phyloP scores from a whole-genome alignment of 2,329 filamentous ascomycete species.

The Colletotrichum tanaceti region DNA sequence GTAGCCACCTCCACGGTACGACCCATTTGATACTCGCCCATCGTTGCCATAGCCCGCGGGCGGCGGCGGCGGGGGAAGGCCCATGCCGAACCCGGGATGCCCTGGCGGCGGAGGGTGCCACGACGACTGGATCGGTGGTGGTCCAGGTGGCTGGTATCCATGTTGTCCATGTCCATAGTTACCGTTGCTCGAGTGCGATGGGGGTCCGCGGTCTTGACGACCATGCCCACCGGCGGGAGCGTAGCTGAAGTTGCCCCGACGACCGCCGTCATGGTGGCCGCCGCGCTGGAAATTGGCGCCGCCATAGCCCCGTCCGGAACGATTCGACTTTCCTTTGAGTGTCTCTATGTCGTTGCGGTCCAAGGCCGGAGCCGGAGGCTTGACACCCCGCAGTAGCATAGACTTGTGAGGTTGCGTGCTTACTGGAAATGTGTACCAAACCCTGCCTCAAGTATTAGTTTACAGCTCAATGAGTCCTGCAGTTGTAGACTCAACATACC shows the following conservation, averaged over 20 bases:
- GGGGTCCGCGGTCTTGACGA: constrained; percentile 38
- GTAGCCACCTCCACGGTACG: constrained; percentile 26
- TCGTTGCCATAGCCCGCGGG: constrained; percentile 50
- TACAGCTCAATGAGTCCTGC: background rate
- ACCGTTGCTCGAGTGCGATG: constrained; percentile 29
- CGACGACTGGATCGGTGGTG: constrained; percentile 42
- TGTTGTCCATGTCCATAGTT: constrained; percentile 40
- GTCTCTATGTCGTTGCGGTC: constrained; percentile 80
- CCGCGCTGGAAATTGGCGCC: constrained; percentile 68
- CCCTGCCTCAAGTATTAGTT: constrained; percentile 63
- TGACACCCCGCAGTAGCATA: constrained; percentile 88
- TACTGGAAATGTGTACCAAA: constrained; percentile 85
- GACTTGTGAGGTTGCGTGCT: constrained; percentile 85
- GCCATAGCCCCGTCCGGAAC: constrained; percentile 76
- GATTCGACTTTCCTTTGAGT: constrained; percentile 73
- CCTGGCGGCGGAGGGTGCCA: constrained; percentile 61
- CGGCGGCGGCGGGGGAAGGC: constrained; percentile 61
- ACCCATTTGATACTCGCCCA: constrained; percentile 23
- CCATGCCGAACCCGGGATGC: constrained; percentile 55
- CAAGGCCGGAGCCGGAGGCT: constrained; percentile 77
- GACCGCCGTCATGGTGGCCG: constrained; percentile 59
- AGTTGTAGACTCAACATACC: constrained; percentile 63
- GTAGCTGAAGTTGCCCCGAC: constrained; percentile 65
- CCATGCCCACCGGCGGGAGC: constrained; percentile 46
- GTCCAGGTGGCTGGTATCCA: background rate